Conservation (phyloP, 1,284 basidiomycete genomes). For the Irpex sp. region DNA sequence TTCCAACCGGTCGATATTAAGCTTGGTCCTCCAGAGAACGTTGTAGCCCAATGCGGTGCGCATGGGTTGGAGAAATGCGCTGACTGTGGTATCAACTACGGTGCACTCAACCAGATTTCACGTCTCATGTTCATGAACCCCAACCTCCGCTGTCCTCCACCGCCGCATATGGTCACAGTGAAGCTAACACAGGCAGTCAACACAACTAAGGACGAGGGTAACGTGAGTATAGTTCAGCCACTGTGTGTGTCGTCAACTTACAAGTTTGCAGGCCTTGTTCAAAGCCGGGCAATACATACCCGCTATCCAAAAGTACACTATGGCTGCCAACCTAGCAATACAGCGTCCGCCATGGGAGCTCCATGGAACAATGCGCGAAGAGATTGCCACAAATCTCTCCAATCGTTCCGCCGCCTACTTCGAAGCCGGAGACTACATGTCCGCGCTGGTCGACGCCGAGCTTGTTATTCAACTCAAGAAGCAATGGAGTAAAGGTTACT, state of each 20-base stretch:
- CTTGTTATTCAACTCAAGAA: slow-evolving; percentile 82
- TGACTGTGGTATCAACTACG: slow-evolving; percentile 69
- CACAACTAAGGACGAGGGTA: slow-evolving; percentile 86
- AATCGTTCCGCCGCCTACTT: slow-evolving; percentile 89
- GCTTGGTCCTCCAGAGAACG: slow-evolving; percentile 48
- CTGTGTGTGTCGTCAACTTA: slow-evolving; percentile 4
- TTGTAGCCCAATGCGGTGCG: slow-evolving; percentile 50
- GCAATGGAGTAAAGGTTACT: slow-evolving; percentile 95
- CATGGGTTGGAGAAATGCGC: slow-evolving; percentile 73
- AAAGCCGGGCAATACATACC: slow-evolving; percentile 70
- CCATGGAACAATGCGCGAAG: slow-evolving; percentile 80
- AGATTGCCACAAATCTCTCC: slow-evolving; percentile 84
- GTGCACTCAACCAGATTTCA: slow-evolving; percentile 68
- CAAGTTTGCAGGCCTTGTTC: slow-evolving; percentile 58
- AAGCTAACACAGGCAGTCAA: slow-evolving; percentile 73
- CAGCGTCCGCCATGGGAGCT: slow-evolving; percentile 91
- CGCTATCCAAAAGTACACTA: slow-evolving; percentile 82
- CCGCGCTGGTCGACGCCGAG: slow-evolving; percentile 89
- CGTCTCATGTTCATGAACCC: slow-evolving; percentile 69
- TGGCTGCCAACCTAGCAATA: slow-evolving; percentile 79
- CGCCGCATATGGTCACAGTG: slow-evolving; percentile 72
- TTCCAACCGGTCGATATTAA: slow-evolving; percentile 58
- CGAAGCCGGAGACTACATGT: slow-evolving; percentile 74
- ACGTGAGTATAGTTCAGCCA: slow-evolving; percentile 45
- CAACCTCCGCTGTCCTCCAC: slow-evolving; percentile 75